Base-by-base conservation (phyloP, 768 basidiomycete species). In the Tricholoma flavovirens region DNA sequence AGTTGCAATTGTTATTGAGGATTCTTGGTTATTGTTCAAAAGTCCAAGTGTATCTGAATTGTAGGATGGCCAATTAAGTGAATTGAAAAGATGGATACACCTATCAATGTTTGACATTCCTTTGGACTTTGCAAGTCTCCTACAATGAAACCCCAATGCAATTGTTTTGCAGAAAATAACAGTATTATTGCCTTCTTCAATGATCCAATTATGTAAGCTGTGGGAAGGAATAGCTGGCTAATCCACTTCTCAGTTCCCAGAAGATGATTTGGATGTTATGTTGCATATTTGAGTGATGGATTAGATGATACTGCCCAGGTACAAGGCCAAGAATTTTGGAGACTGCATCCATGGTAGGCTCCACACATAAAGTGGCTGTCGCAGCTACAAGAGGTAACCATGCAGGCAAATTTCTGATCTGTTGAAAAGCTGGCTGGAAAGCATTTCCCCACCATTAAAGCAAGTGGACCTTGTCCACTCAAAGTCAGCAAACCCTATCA, bases 141-240 rank as follows among this genome's bases (percentile, higher is more conserved):
- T 55, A 2, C 68, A 22, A 0, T 59, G 64, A 40, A 62, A 64
- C 2, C 62, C 64, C 3, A 68, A 60, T 1, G 42, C 11, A 33
- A 71, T 67, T 1, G 69, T 65, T 15, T 59, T 56, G 50, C 63
- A 61, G 40, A 70, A 72, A 1, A 72, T 62, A 12, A 71, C 53
- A 0, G 63, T 69, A 15, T 63, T 65, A 35, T 55, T 17, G 5
- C 45, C 42, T 4, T 40, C 45, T 0, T 57, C 43, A 5, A 71
- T n/a, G 19, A 71, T 51, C 70, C 69, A 71, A 14, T 59, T 56
- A n/a, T n/a, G n/a, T n/a, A 15, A 70, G 59, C 50, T 68, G 59
- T 0, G 63, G 64, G 54, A 69, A 69, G 12, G 24, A 24, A 1
- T n/a, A 36, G 12, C 63, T 62, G 0, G 49, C 59, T 49, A 60